These are phyloP conservation scores for Sarocladium brachiariae DNA, from an alignment of 2,329 filamentous ascomycete species.

Conservation along the genomic window DNA sequence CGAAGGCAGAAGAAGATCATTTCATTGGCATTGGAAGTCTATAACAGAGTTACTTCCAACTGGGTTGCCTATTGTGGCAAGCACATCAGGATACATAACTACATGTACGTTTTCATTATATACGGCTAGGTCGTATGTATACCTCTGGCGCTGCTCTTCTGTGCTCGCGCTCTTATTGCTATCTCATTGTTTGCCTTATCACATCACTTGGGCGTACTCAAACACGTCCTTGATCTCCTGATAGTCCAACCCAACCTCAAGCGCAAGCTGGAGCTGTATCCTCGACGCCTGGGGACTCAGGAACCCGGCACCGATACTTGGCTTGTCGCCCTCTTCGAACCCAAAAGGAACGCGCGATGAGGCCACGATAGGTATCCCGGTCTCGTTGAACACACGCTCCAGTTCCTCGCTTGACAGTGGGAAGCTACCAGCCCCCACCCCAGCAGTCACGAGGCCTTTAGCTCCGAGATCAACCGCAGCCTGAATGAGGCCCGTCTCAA, in stretches of 20 bases:
- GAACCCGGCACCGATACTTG: conserved; percentile 39
- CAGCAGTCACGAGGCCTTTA: conserved; percentile 48
- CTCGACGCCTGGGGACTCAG: conserved; percentile 50
- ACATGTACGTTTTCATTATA: too few relatives aligned
- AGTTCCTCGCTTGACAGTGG: conserved; percentile 33
- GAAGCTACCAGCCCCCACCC: conserved; percentile 47
- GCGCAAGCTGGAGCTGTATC: conserved; percentile 41
- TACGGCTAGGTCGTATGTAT: too few relatives aligned
- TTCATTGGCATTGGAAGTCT: too few relatives aligned
- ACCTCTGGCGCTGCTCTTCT: too few relatives aligned
- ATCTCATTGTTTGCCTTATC: too few relatives aligned
- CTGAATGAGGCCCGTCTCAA: conserved; percentile 40
- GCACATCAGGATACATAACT: too few relatives aligned
- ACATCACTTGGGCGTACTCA: conserved; percentile 13
- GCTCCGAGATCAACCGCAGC: conserved; percentile 43
- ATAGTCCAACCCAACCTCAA: conserved; percentile 21
- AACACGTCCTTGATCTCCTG: conserved; percentile 22
- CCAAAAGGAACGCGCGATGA: conserved; percentile 34
- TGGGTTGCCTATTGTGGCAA: too few relatives aligned
- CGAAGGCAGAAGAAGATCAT: too few relatives aligned
- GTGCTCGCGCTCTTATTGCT: too few relatives aligned
- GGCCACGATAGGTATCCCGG: conserved; percentile 40
- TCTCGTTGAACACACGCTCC: conserved; percentile 34
- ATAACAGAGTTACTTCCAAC: too few relatives aligned
- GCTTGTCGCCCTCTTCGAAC: conserved; percentile 45